A percentile compares a stretch with the other conserved stretches of the same genome.
Evolutionary conservation across 2,329 filamentous ascomycete species (phyloP).

Genomic region (Ceratocystis eucalypticola): DNA sequence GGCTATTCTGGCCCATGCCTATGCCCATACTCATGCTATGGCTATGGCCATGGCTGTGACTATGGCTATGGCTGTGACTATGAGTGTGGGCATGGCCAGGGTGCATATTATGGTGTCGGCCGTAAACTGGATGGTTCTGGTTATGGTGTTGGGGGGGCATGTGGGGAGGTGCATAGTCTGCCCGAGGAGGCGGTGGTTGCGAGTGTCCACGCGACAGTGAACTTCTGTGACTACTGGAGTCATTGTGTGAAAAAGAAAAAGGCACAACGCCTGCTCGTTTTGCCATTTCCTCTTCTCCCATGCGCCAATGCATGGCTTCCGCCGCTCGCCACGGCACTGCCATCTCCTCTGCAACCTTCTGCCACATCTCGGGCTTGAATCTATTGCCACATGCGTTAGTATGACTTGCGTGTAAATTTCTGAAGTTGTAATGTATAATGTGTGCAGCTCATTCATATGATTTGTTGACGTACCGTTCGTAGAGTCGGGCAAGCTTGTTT

Average conservation of each 20-base stretch:
- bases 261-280: slow-evolving; percentile 78
- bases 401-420: neutral
- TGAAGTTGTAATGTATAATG: neutral
- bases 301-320: slow-evolving; percentile 96
- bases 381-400: slow-evolving; percentile 33
- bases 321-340: slow-evolving; percentile 87
- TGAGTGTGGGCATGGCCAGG: slow-evolving; percentile 23
- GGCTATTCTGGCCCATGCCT: slow-evolving; percentile 9
- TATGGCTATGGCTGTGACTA: slow-evolving; percentile 25
- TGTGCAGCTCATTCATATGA: too few relatives aligned
- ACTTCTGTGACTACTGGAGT: slow-evolving; percentile 26
- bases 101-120: slow-evolving; percentile 27
- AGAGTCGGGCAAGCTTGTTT: slow-evolving; percentile 86
- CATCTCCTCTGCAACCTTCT: slow-evolving; percentile 89
- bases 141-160: slow-evolving; percentile 10
- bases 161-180: slow-evolving; percentile 20
- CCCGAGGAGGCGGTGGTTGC: slow-evolving; percentile 24
- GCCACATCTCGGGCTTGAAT: slow-evolving; percentile 97
- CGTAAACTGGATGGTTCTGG: slow-evolving; percentile 30
- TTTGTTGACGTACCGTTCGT: slow-evolving; percentile 61
- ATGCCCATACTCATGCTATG: slow-evolving; percentile 25
- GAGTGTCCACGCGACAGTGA: slow-evolving; percentile 30
- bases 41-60: slow-evolving; percentile 21
- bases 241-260: slow-evolving; percentile 54
- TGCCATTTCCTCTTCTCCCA: slow-evolving; percentile 90